Evolutionary conservation across 1,139 yeast species (phyloP).

Genomic region (Saccharomyces hybrid): DNA sequence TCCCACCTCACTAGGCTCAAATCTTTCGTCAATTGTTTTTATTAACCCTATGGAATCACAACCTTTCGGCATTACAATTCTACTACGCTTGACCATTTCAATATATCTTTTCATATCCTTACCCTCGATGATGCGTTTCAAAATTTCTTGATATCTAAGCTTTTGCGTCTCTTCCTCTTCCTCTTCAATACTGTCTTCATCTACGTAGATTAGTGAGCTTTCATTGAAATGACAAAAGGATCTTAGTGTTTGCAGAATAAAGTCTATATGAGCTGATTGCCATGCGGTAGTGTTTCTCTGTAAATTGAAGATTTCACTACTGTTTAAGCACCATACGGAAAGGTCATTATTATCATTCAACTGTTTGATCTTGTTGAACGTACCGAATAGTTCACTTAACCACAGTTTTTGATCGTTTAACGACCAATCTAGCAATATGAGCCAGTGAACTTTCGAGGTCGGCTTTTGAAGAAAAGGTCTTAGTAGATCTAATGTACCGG

Average conservation of each 20-base stretch:
- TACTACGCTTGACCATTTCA: conserved; percentile 31
- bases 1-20: conserved; percentile 11
- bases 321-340: conserved; percentile 11
- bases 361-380: conserved; percentile 4
- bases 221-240: conserved; percentile 12
- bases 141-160: neutral
- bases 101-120: conserved; percentile 4
- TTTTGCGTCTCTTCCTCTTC: neutral
- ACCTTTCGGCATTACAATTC: conserved; percentile 42
- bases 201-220: conserved; percentile 14
- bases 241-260: conserved; percentile 19
- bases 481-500: neutral
- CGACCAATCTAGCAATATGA: conserved; percentile 20
- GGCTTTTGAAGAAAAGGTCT: conserved; percentile 1
- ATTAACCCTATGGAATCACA: conserved; percentile 50
- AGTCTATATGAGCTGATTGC: conserved; percentile 19
- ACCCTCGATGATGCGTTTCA: conserved; percentile 9
- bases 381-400: conserved; percentile 10
- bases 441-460: conserved; percentile 9
- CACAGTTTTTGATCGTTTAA: conserved; percentile 14
- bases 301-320: conserved; percentile 14
- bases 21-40: conserved; percentile 35
- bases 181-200: conserved; percentile 4
- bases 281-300: conserved; percentile 16
- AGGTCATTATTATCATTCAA: conserved; percentile 5